Percentiles rank a stretch among this genome's conserved stretches.
These are phyloP conservation scores for Aristolochia fimbriata DNA, from an alignment of 164 flowering plant species.

Conservation along the genomic window DNA sequence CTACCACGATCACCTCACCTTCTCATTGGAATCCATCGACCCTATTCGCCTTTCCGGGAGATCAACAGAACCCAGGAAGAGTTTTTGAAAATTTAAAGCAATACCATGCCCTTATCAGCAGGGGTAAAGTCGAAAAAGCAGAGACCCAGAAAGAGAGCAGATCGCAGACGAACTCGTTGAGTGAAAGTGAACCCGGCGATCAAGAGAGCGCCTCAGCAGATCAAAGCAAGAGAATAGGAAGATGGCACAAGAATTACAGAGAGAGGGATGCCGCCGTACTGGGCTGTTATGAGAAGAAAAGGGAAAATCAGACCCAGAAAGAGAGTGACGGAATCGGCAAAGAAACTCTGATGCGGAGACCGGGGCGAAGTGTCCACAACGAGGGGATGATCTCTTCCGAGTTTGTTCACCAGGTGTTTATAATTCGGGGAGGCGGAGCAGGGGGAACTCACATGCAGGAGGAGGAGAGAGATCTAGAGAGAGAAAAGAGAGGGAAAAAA, in stretches of 20 bases:
- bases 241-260: background rate
- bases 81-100: background rate
- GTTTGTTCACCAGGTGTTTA: slow-evolving; percentile 2
- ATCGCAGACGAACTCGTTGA: background rate
- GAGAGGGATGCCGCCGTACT: background rate
- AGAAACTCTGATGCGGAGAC: background rate
- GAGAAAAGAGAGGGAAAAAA: background rate
- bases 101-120: background rate
- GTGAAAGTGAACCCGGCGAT: background rate
- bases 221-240: background rate
- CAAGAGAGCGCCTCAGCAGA: background rate
- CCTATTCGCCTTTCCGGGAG: slow-evolving; percentile 1
- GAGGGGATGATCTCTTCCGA: background rate
- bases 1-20: slow-evolving; percentile 18
- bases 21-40: slow-evolving; percentile 20
- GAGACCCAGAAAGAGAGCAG: slow-evolving; percentile 4
- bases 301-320: background rate
- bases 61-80: slow-evolving; percentile 4
- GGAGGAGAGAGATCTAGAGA: background rate
- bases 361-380: background rate
- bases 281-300: background rate
- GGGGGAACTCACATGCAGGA: background rate
- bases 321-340: too few relatives aligned
- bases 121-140: background rate
- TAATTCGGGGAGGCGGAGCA: too few relatives aligned